Evolutionary conservation across 768 basidiomycete species (phyloP).

Genomic region (Mycena maculata): DNA sequence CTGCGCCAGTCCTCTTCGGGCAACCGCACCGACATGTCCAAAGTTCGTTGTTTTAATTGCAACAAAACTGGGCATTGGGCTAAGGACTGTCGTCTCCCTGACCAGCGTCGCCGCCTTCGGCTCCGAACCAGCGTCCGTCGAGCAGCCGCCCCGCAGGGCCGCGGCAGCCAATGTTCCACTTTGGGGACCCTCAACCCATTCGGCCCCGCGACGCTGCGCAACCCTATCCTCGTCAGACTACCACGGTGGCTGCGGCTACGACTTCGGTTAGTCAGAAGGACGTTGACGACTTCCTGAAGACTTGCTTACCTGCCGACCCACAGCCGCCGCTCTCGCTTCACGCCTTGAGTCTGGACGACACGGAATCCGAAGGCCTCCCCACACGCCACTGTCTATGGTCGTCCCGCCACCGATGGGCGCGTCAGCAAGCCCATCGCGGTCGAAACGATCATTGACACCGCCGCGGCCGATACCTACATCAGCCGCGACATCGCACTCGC

Average conservation of each 20-base stretch:
- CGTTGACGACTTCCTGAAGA: not conserved
- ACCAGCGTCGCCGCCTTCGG: not conserved
- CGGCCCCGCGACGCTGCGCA: not conserved
- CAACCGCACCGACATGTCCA: slow-evolving; percentile 1
- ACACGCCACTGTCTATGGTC: not conserved
- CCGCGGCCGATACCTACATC: slow-evolving; percentile 25
- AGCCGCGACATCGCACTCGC: not conserved
- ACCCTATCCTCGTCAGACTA: not conserved
- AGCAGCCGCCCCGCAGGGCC: not conserved
- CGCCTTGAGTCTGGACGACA: slow-evolving; percentile 8
- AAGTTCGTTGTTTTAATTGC: slow-evolving; percentile 29
- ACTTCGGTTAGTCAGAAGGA: not conserved
- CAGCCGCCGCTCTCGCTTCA: not conserved
- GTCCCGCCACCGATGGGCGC: not conserved
- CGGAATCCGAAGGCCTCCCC: too few relatives aligned
- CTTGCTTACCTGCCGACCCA: not conserved
- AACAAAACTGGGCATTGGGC: slow-evolving; percentile 26
- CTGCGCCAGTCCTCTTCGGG: not conserved
- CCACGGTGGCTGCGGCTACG: too few relatives aligned
- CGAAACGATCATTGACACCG: slow-evolving; percentile 29
- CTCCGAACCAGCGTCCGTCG: not conserved
- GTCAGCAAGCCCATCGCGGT: not conserved
- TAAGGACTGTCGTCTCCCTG: slow-evolving; percentile 16
- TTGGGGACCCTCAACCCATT: not conserved
- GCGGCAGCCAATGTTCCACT: slow-evolving; percentile 1